A percentile compares a stretch with the other conserved stretches of the same genome.
Evolutionary conservation across 768 basidiomycete genomes (phyloP).

Genomic region (Mycena rebaudengoi): DNA sequence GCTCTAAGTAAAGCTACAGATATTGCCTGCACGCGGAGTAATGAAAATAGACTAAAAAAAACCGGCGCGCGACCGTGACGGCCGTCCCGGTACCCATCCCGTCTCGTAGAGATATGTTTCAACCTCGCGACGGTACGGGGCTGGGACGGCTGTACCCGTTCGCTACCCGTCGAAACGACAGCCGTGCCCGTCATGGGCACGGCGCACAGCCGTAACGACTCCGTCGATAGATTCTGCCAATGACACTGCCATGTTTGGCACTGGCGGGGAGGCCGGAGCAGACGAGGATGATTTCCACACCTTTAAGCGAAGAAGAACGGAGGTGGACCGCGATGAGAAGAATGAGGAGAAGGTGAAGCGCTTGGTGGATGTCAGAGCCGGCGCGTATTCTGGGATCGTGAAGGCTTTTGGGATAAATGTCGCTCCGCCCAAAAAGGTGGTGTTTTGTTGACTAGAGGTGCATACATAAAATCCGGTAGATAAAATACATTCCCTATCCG

Average conservation of each 20-base stretch:
- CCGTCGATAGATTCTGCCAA: slow-evolving; percentile 46
- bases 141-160: too few relatives aligned
- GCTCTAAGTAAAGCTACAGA: too few relatives aligned
- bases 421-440: slow-evolving; percentile 51
- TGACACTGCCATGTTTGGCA: slow-evolving; percentile 48
- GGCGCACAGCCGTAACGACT: too few relatives aligned
- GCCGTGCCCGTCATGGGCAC: too few relatives aligned
- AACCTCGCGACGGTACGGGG: too few relatives aligned
- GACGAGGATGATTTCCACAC: slow-evolving; percentile 97
- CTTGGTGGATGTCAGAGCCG: slow-evolving; percentile 51
- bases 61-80: too few relatives aligned
- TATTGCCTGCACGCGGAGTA: too few relatives aligned
- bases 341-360: slow-evolving; percentile 52
- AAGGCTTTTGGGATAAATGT: slow-evolving; percentile 42
- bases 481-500: not conserved
- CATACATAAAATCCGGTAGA: not conserved
- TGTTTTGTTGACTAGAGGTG: slow-evolving; percentile 49
- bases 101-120: too few relatives aligned
- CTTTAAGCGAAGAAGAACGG: slow-evolving; percentile 69
- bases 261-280: slow-evolving; percentile 71
- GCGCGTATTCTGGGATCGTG: slow-evolving; percentile 50
- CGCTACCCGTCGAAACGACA: too few relatives aligned
- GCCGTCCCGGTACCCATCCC: too few relatives aligned
- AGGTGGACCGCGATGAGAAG: slow-evolving; percentile 70
- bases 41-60: too few relatives aligned